phyloP scores from a whole-genome alignment of 2,329 filamentous ascomycete species.

The Lasiodiplodia citricola region DNA sequence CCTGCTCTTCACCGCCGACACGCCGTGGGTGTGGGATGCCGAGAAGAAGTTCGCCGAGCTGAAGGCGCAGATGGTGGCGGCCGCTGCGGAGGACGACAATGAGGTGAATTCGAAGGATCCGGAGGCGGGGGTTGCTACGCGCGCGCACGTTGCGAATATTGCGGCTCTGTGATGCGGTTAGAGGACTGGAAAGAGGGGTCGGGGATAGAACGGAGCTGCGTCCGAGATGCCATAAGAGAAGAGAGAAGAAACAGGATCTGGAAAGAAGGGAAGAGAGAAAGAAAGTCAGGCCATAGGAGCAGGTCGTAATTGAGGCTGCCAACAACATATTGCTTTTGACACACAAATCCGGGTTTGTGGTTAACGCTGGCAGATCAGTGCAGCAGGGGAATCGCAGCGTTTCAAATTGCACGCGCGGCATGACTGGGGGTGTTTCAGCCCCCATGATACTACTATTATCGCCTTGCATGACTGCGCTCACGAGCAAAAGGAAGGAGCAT shows the following conservation, averaged over 20 bases:
- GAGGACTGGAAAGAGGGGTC: neutral
- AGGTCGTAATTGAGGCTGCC: too few relatives aligned
- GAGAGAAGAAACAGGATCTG: neutral
- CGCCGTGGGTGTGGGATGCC: slow-evolving; percentile 67
- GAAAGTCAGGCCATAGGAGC: too few relatives aligned
- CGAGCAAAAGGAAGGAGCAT: neutral
- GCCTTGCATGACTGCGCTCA: neutral
- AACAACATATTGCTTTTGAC: too few relatives aligned
- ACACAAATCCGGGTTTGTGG: too few relatives aligned
- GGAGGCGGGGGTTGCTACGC: neutral
- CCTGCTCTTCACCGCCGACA: slow-evolving; percentile 70
- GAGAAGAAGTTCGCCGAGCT: slow-evolving; percentile 38
- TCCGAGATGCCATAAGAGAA: neutral
- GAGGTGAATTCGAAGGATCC: neutral
- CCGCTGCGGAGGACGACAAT: neutral
- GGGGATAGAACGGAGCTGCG: neutral
- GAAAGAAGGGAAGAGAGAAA: too few relatives aligned
- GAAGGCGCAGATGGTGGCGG: slow-evolving; percentile 23
- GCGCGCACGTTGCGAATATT: slow-evolving; percentile 4
- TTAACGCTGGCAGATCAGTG: too few relatives aligned
- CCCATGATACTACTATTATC: neutral
- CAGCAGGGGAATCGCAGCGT: neutral
- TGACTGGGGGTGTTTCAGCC: too few relatives aligned
- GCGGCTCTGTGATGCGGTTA: neutral
- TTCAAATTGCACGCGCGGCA: neutral